These are phyloP conservation scores for Lipomyces starkeyi DNA, from an alignment of 805 yeast species.

Conservation along the genomic window DNA sequence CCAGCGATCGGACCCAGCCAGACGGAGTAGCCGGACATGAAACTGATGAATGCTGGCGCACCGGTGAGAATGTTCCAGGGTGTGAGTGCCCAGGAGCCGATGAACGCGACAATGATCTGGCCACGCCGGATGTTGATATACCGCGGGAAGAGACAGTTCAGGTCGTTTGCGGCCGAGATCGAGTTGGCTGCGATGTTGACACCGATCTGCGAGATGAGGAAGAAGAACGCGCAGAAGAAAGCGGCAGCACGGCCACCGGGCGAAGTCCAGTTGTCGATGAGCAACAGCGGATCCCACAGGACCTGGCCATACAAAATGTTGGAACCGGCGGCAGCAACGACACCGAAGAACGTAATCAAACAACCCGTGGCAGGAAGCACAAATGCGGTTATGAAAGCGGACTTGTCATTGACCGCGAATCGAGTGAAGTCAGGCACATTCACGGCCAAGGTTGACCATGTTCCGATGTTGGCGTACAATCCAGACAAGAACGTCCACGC, in stretches of 20 bases:
- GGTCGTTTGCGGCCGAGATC: conserved; percentile 51
- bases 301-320: conserved; percentile 28
- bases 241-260: conserved; percentile 35
- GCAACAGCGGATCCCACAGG: conserved; percentile 32
- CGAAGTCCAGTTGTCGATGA: conserved; percentile 29
- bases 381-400: conserved; percentile 16
- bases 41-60: conserved; percentile 76
- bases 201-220: conserved; percentile 72
- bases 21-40: conserved; percentile 79
- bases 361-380: conserved; percentile 25
- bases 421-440: conserved; percentile 58
- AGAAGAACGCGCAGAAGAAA: too few species aligned
- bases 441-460: conserved; percentile 49
- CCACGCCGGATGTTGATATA: conserved; percentile 69
- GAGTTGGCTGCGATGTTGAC: conserved; percentile 65
- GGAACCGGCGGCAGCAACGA: conserved; percentile 30
- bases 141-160: conserved; percentile 49
- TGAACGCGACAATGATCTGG: conserved; percentile 67
- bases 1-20: conserved; percentile 86
- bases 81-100: conserved; percentile 69
- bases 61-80: conserved; percentile 83
- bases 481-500: conserved; percentile 57
- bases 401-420: conserved; percentile 51
- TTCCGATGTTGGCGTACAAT: conserved; percentile 59
- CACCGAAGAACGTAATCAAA: conserved; percentile 28